Base-by-base conservation (phyloP, 2,329 filamentous ascomycete genomes). In the Sporothrix mexicana region DNA sequence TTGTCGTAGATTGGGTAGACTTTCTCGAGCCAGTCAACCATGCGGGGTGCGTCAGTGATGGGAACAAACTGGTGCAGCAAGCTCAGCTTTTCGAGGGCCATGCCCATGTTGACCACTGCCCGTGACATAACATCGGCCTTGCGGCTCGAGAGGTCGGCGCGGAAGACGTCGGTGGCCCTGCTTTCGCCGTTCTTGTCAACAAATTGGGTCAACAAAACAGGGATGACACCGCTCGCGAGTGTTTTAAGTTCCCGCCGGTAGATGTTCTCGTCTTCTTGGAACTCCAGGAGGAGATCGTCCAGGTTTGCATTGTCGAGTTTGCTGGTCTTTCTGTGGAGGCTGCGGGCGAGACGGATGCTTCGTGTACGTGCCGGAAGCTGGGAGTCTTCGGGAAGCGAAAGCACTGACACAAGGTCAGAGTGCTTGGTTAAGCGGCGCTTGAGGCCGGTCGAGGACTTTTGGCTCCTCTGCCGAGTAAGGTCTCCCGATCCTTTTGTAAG, bases 201-300 rank as follows among this genome's bases (percentile, higher is more conserved):
- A 9, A 97, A 93, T 76, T 94, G 93, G 10, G 91, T 93, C 69
- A 99, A 84, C 1, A 99, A 87, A 1, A 98, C 95, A 0, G 96
- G 96, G 72, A 99, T 93, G 25, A 99, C 95, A 72, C 96, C 96
- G 77, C 97, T 95, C 8, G 98, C 95, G 45, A 99, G 83, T 0
- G 96, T 98, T 79, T 94, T 94, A 45, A 99, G 86, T 81, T 99
- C 96, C 71, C 95, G 89, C 82, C 92, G 91, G 79, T 98, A 99
- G 76, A 96, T 92, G 61, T 88, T 84, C 81, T 99, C 96, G 77
- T 98, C 96, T 5, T 92, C 88, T 12, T 88, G 85, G 75, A 99
- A 90, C 78, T 97, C 94, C 70, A 87, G 86, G 80, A 98, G 87
- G 23, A 98, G 84, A 75, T 95, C 94, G 25, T 88, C 85, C 12